Evolutionary conservation across 768 basidiomycete genomes (phyloP), one percentile per base, ranked within the genome.

Genomic region (Mycena crocata): DNA sequence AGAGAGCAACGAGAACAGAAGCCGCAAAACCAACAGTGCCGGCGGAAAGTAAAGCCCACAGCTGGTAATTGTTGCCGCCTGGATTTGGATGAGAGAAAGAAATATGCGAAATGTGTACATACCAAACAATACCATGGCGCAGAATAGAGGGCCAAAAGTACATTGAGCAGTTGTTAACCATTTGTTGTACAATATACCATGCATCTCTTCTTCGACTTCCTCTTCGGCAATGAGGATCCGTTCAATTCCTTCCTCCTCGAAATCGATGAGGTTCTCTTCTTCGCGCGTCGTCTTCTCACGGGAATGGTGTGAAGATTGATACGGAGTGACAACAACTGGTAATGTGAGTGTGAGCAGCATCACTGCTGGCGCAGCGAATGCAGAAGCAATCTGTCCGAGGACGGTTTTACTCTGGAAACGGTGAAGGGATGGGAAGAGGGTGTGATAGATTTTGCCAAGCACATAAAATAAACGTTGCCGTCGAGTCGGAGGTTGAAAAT

Each of bases 121-220:
- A 95, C 95, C 86, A 73, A 96, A 92, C n/a, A 98, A 75, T 10
- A 96, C 89, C 7, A 78, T 79, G 17, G 86, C 85, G 66, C 89
- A 91, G 75, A 96, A 95, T 56, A 94, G 63, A 0, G 97, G 95
- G 0, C 93, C 96, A 3, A 94, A 75, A 5, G 89, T 80, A 77
- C 93, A 97, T 72, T 99, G 97, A 5, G 84, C 83, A 24, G 93
- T 92, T 77, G 90, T 94, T 39, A 99, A 79, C 90, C 92, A 95
- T 77, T 95, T 93, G 75, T 89, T 92, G 74, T 89, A 92, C 66
- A 78, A 67, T 54, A 90, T 77, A 48, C 89, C 88, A 61, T 91
- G 89, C 71, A 91, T 77, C 24, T 90, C 90, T 71, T 92, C 89
- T 67, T 89, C 81, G 10, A 91, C 84, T 65, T 89, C 90, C 50